phyloP scores from a whole-genome alignment of 148 eudicot genomes.

The Silene latifolia region DNA sequence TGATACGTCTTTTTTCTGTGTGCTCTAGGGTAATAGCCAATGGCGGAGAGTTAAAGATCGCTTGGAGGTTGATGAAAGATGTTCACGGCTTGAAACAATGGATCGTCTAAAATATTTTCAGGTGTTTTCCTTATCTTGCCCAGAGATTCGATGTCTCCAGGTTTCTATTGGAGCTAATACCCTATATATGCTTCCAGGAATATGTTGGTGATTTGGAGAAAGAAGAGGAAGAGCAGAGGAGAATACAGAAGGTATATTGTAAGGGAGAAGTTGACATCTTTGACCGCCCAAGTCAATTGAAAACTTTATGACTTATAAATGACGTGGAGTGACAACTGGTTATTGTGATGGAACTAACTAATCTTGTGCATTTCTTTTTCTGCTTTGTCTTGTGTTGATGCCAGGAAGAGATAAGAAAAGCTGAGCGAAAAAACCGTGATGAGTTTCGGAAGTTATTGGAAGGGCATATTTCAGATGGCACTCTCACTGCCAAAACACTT shows the following conservation, averaged over 20 bases:
- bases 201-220: slow-evolving; percentile 80
- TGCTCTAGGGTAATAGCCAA: slow-evolving; percentile 80
- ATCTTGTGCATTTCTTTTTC: background rate
- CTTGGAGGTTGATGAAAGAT: slow-evolving; percentile 88
- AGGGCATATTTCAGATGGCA: slow-evolving; percentile 69
- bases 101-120: slow-evolving; percentile 89
- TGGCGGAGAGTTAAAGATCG: slow-evolving; percentile 98
- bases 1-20: slow-evolving; percentile 9
- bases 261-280: background rate
- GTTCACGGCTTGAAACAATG: slow-evolving; percentile 81
- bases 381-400: slow-evolving; percentile 16
- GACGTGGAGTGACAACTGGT: background rate
- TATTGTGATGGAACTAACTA: background rate
- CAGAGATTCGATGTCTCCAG: slow-evolving; percentile 7
- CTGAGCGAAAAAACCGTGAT: slow-evolving; percentile 91
- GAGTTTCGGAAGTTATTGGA: slow-evolving; percentile 95
- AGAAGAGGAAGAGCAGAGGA: slow-evolving; percentile 93
- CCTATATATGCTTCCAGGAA: slow-evolving; percentile 48
- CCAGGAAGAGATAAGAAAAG: slow-evolving; percentile 85
- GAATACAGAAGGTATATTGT: slow-evolving; percentile 60
- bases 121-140: slow-evolving; percentile 31
- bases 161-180: slow-evolving; percentile 15
- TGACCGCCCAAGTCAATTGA: background rate
- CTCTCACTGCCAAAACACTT: slow-evolving; percentile 53
- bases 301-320: too few relatives aligned